Conservation (phyloP, 306 rosid species). For the Senna tora region DNA sequence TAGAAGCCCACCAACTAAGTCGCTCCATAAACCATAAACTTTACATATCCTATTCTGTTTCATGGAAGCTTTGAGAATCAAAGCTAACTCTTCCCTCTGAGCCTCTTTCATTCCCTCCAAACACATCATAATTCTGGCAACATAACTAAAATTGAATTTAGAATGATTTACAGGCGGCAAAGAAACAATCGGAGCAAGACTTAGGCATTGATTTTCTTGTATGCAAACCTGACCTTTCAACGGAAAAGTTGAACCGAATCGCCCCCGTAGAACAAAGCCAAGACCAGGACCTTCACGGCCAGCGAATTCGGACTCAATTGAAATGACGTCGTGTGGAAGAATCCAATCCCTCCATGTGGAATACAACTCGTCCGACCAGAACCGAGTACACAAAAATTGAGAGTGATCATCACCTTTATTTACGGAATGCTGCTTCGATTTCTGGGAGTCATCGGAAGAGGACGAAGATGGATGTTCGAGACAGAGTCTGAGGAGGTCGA, state of each 20-base stretch:
- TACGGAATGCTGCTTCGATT: slow-evolving; percentile 34
- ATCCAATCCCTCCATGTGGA: slow-evolving; percentile 70
- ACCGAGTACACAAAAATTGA: slow-evolving; percentile 40
- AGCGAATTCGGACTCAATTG: slow-evolving; percentile 17
- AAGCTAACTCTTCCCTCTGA: slow-evolving; percentile 59
- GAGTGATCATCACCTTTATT: neutral
- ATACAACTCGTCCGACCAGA: slow-evolving; percentile 79
- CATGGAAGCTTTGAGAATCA: slow-evolving; percentile 61
- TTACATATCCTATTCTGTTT: slow-evolving; percentile 50
- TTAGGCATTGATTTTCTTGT: slow-evolving; percentile 48
- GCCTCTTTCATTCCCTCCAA: slow-evolving; percentile 66
- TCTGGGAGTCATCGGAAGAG: neutral
- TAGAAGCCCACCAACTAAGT: slow-evolving; percentile 60
- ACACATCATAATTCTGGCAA: slow-evolving; percentile 60
- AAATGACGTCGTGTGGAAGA: slow-evolving; percentile 60
- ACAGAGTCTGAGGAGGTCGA: slow-evolving; percentile 77
- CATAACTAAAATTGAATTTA: slow-evolving; percentile 55
- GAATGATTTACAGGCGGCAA: slow-evolving; percentile 37
- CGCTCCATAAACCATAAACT: slow-evolving; percentile 83
- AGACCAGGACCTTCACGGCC: slow-evolving; percentile 23
- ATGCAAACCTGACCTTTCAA: slow-evolving; percentile 46
- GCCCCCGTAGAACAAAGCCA: slow-evolving; percentile 38
- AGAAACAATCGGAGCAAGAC: slow-evolving; percentile 53
- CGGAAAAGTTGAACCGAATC: slow-evolving; percentile 36
- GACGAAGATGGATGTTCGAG: slow-evolving; percentile 34